phyloP scores from a whole-genome alignment of 106 monocot species.

The Apostasia shenzhenica region DNA sequence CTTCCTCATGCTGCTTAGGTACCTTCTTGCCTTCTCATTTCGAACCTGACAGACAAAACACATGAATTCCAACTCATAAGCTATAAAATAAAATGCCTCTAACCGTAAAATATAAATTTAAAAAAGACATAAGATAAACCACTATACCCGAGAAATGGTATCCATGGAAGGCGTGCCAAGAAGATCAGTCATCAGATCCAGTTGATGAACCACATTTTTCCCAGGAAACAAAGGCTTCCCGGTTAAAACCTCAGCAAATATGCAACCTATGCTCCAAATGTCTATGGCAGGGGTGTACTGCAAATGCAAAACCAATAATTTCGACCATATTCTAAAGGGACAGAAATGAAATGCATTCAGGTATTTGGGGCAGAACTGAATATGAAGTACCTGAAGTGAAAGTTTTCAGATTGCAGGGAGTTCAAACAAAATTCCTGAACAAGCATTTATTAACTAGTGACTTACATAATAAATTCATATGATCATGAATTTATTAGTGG shows the following conservation, averaged over 20 bases:
- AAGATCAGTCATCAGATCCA: constrained; percentile 76
- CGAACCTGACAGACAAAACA: constrained; percentile 36
- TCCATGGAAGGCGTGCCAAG: constrained; percentile 85
- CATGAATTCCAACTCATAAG: neutral
- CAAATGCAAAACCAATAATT: constrained; percentile 9
- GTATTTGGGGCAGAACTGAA: neutral
- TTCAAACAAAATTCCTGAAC: constrained; percentile 21
- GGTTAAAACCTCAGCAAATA: constrained; percentile 88
- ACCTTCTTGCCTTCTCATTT: constrained; percentile 88
- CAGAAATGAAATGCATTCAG: too few species aligned
- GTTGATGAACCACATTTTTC: constrained; percentile 85
- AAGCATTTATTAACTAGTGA: constrained; percentile 18
- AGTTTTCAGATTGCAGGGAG: constrained; percentile 17
- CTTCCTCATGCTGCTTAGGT: constrained; percentile 78
- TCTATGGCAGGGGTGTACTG: constrained; percentile 95
- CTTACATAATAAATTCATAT: too few species aligned
- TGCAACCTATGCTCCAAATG: constrained; percentile 97
- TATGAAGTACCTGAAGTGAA: constrained; percentile 7
- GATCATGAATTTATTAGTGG: too few species aligned
- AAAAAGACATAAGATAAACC: constrained; percentile 5
- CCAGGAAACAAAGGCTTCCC: constrained; percentile 88
- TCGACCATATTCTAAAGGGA: too few species aligned
- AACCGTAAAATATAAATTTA: neutral
- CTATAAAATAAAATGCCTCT: neutral
- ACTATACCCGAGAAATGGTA: constrained; percentile 69